Evolutionary conservation across 108 stramenopile genomes (phyloP).

Genomic region (Epithemia pelagica): DNA sequence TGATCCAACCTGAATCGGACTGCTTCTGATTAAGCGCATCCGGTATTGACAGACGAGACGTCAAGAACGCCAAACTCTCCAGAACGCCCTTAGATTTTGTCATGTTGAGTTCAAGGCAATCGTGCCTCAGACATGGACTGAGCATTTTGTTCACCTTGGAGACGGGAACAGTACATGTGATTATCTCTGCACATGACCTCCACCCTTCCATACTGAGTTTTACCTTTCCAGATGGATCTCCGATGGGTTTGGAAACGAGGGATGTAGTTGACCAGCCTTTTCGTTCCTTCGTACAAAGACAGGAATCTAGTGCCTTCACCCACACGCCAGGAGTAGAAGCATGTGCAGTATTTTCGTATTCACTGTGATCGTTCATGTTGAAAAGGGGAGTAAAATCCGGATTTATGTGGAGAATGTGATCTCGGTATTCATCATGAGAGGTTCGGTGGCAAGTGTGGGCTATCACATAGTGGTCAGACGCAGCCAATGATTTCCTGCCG

Average conservation of each 20-base stretch:
- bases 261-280: neutral
- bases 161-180: conserved; percentile 12
- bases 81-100: conserved; percentile 14
- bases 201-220: conserved; percentile 7
- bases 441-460: conserved; percentile 16
- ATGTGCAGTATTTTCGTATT: neutral
- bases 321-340: neutral
- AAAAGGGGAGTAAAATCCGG: conserved; percentile 7
- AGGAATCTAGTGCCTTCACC: neutral
- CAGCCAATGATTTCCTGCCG: conserved; percentile 14
- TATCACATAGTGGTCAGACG: conserved; percentile 20
- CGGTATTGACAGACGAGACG: conserved; percentile 18
- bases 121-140: neutral
- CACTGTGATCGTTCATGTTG: neutral
- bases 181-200: conserved; percentile 4
- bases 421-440: conserved; percentile 16
- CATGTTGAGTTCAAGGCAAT: conserved; percentile 15
- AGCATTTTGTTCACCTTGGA: conserved; percentile 2
- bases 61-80: conserved; percentile 17
- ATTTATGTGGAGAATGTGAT: conserved; percentile 6
- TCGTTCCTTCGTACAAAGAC: neutral
- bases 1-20: conserved; percentile 1
- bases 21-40: neutral
- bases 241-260: neutral
- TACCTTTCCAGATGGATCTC: neutral